These are phyloP conservation scores for Calocybe gangraenosa DNA, from an alignment of 768 basidiomycete species.

Conservation along the genomic window DNA sequence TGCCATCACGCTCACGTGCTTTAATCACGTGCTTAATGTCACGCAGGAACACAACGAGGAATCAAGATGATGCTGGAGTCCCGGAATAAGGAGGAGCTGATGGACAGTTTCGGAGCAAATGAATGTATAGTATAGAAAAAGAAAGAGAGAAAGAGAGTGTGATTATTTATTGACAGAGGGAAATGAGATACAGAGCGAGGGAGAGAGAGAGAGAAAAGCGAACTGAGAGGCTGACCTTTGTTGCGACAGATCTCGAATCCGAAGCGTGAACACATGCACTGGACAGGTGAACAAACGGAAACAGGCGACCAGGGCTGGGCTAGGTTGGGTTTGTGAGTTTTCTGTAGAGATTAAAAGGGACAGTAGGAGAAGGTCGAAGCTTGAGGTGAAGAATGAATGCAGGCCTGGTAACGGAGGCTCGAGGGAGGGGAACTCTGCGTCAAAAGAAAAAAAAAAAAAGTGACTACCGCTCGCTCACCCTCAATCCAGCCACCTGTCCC, in stretches of 20 bases:
- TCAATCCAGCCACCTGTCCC: constrained; percentile 60
- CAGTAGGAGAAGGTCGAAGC: constrained; percentile 20
- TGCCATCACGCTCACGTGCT: constrained; percentile 22
- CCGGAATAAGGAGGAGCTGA: constrained; percentile 12
- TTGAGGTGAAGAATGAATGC: not conserved
- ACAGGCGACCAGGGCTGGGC: constrained; percentile 4
- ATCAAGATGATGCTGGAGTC: constrained; percentile 10
- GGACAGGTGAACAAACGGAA: constrained; percentile 13
- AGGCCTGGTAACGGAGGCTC: not conserved
- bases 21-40: constrained; percentile 19
- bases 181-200: not conserved
- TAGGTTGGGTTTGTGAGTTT: not conserved
- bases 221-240: constrained; percentile 1
- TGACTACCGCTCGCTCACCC: constrained; percentile 44
- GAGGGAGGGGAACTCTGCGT: not conserved
- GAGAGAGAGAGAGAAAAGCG: not conserved
- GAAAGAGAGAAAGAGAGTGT: not conserved
- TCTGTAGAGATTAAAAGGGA: not conserved
- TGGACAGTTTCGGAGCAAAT: constrained; percentile 8
- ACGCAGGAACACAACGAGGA: constrained; percentile 13
- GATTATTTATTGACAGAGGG: not conserved
- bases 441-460: too few relatives aligned
- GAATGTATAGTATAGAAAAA: not conserved
- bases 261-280: constrained; percentile 12
- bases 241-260: constrained; percentile 7